These are phyloP conservation scores for Moringa oleifera DNA, from an alignment of 345 rosid species.

Conservation along the genomic window DNA sequence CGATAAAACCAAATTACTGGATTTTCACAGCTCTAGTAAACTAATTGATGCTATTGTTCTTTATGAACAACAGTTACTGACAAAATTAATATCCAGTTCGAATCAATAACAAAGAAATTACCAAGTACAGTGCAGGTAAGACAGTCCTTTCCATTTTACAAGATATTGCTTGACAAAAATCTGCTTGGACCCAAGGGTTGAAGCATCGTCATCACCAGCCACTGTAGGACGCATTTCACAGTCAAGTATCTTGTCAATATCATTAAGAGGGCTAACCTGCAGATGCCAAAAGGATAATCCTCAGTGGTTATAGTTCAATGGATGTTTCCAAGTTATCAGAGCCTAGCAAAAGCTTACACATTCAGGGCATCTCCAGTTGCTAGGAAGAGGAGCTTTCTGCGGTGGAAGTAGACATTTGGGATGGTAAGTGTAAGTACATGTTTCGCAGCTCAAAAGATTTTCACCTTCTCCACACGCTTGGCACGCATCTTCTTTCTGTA, in stretches of 20 bases:
- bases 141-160: conserved; percentile 97
- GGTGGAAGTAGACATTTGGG: conserved; percentile 83
- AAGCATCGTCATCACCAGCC: conserved; percentile 59
- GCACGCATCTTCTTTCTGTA: conserved; percentile 66
- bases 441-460: conserved; percentile 73
- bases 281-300: conserved; percentile 19
- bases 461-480: conserved; percentile 87
- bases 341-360: conserved; percentile 46
- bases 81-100: not conserved
- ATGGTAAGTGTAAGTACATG: conserved; percentile 85
- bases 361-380: conserved; percentile 97
- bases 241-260: conserved; percentile 91
- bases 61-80: not conserved
- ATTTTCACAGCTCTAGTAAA: not conserved
- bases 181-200: conserved; percentile 61
- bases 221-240: conserved; percentile 92
- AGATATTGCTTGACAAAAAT: conserved; percentile 91
- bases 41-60: not conserved
- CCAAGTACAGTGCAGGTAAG: conserved; percentile 98
- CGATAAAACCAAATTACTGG: conserved; percentile 3
- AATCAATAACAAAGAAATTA: conserved; percentile 25
- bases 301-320: conserved; percentile 15
- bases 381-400: conserved; percentile 57
- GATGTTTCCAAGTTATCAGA: conserved; percentile 1
- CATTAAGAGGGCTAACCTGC: conserved; percentile 96